These are phyloP conservation scores for Avena eriantha DNA, from an alignment of 176 grass and related monocot species.

Conservation along the genomic window DNA sequence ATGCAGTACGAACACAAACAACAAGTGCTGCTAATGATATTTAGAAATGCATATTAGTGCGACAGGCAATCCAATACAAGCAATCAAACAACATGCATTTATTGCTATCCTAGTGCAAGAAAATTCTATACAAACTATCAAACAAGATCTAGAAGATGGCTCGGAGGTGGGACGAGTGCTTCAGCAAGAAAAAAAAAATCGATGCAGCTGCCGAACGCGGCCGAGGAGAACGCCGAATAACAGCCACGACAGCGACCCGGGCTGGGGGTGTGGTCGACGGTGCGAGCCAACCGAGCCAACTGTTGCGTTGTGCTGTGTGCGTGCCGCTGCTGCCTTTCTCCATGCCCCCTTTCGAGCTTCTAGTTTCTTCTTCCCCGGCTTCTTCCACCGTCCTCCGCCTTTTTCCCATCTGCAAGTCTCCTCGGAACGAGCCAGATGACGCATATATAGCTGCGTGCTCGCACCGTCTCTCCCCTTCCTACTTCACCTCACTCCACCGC, in stretches of 20 bases:
- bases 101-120: no score
- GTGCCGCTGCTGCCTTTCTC: not conserved
- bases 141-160: no score
- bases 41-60: no score
- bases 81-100: no score
- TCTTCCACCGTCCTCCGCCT: not conserved
- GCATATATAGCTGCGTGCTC: conserved; percentile 42
- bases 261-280: not conserved
- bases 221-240: conserved; percentile 35
- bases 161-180: no score
- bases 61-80: no score
- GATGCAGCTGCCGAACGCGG: no score
- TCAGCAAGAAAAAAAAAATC: no score
- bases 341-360: not conserved
- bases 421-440: not conserved
- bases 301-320: not conserved
- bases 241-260: conserved; percentile 38
- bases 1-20: no score
- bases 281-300: conserved; percentile 18
- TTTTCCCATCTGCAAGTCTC: conserved; percentile 30
- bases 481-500: not conserved
- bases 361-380: conserved; percentile 19
- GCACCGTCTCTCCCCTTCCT: conserved; percentile 5
- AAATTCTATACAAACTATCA: no score
- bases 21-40: no score